A percentile compares a stretch with the other conserved stretches of the same genome.
These are phyloP conservation scores for Coniochaeta hoffmannii DNA, from an alignment of 2,329 filamentous ascomycete species.

Conservation along the genomic window DNA sequence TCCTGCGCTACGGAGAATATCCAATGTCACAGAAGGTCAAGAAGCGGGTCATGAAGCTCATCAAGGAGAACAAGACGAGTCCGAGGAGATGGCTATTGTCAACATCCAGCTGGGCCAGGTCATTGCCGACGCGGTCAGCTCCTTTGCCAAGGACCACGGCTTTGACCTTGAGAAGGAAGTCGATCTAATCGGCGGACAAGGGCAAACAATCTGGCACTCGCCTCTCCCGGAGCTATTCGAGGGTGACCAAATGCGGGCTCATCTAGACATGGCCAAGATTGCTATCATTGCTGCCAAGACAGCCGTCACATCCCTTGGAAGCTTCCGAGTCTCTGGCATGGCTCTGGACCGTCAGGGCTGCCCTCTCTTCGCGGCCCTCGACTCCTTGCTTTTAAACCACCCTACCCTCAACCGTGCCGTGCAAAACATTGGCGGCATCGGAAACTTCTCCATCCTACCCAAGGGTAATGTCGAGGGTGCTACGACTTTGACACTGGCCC, in stretches of 20 bases:
- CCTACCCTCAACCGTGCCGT: constrained; percentile 2
- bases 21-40: no score
- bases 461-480: constrained; percentile 4
- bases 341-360: constrained; percentile 1
- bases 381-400: background rate
- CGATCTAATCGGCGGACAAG: constrained; percentile 1
- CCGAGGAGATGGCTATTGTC: constrained; percentile 4
- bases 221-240: constrained; percentile 3
- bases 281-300: constrained; percentile 5
- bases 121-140: background rate
- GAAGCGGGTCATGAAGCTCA: no score
- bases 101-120: constrained; percentile 1
- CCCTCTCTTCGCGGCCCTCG: constrained; percentile 2
- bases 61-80: no score
- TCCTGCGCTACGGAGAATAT: no score
- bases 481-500: constrained; percentile 2
- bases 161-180: constrained; percentile 1
- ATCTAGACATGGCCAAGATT: constrained; percentile 2
- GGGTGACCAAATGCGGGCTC: constrained; percentile 2
- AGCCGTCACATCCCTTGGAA: constrained; percentile 1
- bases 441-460: constrained; percentile 3
- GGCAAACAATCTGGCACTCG: constrained; percentile 3
- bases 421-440: constrained; percentile 3
- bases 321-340: constrained; percentile 2
- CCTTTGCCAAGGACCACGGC: constrained; percentile 1